A percentile compares a stretch with the other conserved stretches of the same genome.
These are phyloP conservation scores for Cryphonectria radicalis DNA, from an alignment of 2,329 filamentous ascomycete genomes.

Conservation along the genomic window DNA sequence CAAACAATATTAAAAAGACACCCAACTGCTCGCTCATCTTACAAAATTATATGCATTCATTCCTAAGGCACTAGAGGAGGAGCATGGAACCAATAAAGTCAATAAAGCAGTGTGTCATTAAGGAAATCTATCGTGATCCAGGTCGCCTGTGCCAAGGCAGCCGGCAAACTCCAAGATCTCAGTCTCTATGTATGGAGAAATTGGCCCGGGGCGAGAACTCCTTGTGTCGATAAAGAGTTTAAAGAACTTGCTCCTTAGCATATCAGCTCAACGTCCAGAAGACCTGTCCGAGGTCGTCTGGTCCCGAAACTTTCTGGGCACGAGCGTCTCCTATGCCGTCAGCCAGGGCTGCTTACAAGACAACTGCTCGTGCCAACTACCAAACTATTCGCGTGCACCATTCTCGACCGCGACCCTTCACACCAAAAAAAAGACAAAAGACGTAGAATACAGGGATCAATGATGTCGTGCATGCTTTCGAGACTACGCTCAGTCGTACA, in stretches of 20 bases:
- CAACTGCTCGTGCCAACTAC: slow-evolving; percentile 15
- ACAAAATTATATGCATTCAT: not conserved
- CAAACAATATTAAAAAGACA: not conserved
- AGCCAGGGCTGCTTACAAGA: slow-evolving; percentile 8
- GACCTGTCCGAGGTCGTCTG: slow-evolving; percentile 16
- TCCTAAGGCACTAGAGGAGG: no score
- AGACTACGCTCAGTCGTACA: slow-evolving; percentile 76
- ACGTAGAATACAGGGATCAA: slow-evolving; percentile 51
- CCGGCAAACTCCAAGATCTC: slow-evolving; percentile 31
- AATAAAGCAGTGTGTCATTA: slow-evolving; percentile 27
- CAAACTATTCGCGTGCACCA: not conserved
- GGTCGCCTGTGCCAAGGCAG: slow-evolving; percentile 30
- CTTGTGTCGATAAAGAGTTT: slow-evolving; percentile 15
- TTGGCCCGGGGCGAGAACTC: slow-evolving; percentile 18
- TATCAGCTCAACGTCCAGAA: slow-evolving; percentile 15
- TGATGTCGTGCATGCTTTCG: slow-evolving; percentile 29
- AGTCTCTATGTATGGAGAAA: slow-evolving; percentile 26
- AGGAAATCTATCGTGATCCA: slow-evolving; percentile 31
- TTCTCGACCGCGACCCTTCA: slow-evolving; percentile 5
- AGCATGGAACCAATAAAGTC: not conserved
- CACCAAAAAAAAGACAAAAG: slow-evolving; percentile 33
- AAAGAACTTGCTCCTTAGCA: slow-evolving; percentile 7
- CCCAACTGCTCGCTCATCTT: not conserved
- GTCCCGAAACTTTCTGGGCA: slow-evolving; percentile 8
- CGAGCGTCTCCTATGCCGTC: not conserved